These are phyloP conservation scores for Gaeumannomyces tritici DNA, from an alignment of 2,329 filamentous ascomycete species.

Conservation along the genomic window DNA sequence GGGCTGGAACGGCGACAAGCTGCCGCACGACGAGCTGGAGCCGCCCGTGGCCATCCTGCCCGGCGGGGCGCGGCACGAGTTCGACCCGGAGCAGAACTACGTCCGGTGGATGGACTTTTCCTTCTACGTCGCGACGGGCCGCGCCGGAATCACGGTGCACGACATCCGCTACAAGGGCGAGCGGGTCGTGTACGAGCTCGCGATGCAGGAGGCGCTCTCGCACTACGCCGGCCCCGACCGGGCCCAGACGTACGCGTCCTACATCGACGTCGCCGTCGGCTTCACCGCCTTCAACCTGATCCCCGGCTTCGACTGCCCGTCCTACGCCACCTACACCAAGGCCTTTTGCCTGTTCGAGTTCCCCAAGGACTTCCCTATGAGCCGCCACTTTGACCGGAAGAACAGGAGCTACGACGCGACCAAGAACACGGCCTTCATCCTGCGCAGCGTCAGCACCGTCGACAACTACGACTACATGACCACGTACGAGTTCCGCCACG, in stretches of 20 bases:
- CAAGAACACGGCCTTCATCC: constrained; percentile 18
- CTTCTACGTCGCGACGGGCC: constrained; percentile 40
- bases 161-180: constrained; percentile 45
- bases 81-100: constrained; percentile 32
- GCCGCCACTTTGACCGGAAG: constrained; percentile 5
- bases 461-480: constrained; percentile 26
- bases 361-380: constrained; percentile 35
- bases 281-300: constrained; percentile 36
- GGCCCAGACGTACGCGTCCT: constrained; percentile 31
- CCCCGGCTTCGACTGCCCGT: constrained; percentile 41
- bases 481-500: constrained; percentile 16
- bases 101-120: constrained; percentile 41
- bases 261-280: constrained; percentile 37
- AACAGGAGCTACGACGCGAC: constrained; percentile 7
- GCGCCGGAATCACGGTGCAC: constrained; percentile 36
- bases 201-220: constrained; percentile 43
- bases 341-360: constrained; percentile 48
- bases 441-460: constrained; percentile 23
- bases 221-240: constrained; percentile 40
- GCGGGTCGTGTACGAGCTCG: constrained; percentile 44
- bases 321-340: constrained; percentile 39
- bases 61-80: constrained; percentile 26
- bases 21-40: constrained; percentile 23
- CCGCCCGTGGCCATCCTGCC: constrained; percentile 28
- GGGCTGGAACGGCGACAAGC: constrained; percentile 4